Conservation (phyloP, 1,284 basidiomycete genomes). For the Pseudozyma sp. region DNA sequence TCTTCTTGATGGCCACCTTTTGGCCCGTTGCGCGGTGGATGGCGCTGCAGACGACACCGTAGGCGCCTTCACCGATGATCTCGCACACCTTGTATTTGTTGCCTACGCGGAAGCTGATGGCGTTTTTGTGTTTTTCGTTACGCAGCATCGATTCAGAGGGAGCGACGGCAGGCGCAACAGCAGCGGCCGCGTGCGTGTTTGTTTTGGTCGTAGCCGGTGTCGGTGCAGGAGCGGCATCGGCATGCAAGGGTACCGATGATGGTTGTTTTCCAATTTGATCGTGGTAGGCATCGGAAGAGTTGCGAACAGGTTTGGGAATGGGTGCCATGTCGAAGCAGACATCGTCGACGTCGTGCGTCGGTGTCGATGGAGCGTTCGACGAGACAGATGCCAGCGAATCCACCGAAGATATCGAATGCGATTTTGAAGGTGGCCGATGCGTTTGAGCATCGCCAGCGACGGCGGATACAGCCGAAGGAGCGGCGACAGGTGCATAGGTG, state of each 20-base stretch:
- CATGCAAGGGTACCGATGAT: constrained; percentile 10
- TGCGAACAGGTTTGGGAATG: constrained; percentile 25
- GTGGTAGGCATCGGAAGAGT: constrained; percentile 14
- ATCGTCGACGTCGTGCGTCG: constrained; percentile 28
- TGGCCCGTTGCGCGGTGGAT: constrained; percentile 68
- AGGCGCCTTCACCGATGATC: constrained; percentile 71
- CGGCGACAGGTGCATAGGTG: constrained; percentile 16
- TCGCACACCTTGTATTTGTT: constrained; percentile 67
- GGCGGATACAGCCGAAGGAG: constrained; percentile 16
- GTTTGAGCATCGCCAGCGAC: constrained; percentile 18
- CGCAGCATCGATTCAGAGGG: constrained; percentile 14
- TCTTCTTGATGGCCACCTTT: constrained; percentile 71
- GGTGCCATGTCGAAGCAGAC: constrained; percentile 30
- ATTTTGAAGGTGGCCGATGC: constrained; percentile 36
- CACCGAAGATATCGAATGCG: constrained; percentile 30
- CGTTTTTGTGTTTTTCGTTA: constrained; percentile 36
- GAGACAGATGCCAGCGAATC: constrained; percentile 23
- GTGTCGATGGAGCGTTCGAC: constrained; percentile 29
- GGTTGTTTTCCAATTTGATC: constrained; percentile 13
- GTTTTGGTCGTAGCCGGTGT: constrained; percentile 1
- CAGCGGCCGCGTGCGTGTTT: background rate
- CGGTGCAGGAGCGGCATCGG: background rate
- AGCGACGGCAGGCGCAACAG: constrained; percentile 8
- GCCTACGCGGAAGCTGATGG: constrained; percentile 65
- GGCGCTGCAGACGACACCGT: constrained; percentile 70